Evolutionary conservation across 1,284 basidiomycete genomes (phyloP), one percentile per base, ranked within the genome.

Genomic region (Lentinula novae-zelandiae): DNA sequence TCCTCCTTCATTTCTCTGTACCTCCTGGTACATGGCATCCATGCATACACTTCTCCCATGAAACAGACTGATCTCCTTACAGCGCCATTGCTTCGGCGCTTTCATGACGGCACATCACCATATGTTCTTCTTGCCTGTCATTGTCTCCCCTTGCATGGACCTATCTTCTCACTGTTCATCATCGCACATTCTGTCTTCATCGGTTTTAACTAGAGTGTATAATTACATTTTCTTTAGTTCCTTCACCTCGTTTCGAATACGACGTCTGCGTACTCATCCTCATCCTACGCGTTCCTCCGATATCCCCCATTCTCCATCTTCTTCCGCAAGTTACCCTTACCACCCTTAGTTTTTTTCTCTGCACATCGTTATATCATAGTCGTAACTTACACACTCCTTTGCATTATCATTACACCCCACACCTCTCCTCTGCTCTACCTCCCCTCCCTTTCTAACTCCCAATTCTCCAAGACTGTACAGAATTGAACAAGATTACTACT

Each of bases 121-220:
- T 27, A 52, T 36, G 57, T 33, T 34, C 36, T 38, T 33, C 20
- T n/a, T 27, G 20, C 49, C 57, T 58, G 57, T 58, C 39, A 42
- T 58, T 49, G 38, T 48, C 57, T 34, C 27, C 31, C 31, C 12
- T 44, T 58, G 57, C 57, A 52, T 58, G 48, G 57, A 52, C 48
- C 33, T 42, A 27, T 42, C 17, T n/a, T 52, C n/a, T 48, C 55
- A 46, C 48, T 34, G 27, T 50, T 58, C 57, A 36, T 51, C 57
- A 50, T 40, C 36, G 46, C 56, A 58, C 34, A 38, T 46, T 46
- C 42, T 44, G 42, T 46, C 20, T 40, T 40, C 33, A 58, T 39
- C 36, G 48, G 46, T 42, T 58, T 20, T 4, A 38, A 51, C 22
- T 58, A 58, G 57, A 58, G 31, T 58, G 57, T 58, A 58, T 39